Evolutionary conservation across 139 green algal genomes (phyloP), one percentile per base, ranked within the genome.

Genomic region (Microglena sp.): DNA sequence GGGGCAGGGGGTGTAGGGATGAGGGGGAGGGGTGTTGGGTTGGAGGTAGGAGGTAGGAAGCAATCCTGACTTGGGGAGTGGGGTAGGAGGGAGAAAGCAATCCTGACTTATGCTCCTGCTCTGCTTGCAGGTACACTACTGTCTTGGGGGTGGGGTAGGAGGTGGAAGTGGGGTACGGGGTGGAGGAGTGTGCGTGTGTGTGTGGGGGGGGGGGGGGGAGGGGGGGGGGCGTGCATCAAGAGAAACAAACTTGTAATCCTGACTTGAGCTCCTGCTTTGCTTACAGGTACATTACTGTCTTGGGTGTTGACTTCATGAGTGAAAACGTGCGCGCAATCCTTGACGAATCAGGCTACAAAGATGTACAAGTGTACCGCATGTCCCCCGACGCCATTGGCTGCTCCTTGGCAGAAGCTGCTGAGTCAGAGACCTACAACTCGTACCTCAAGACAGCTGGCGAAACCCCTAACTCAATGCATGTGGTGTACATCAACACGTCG

Each of bases 401-500:
- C 82, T 95, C 91, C 0, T 80, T 99, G 61, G 94, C 93, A 26
- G 93, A 97, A 64, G 93, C 93, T 1, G 93, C 93, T 3, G 83
- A 96, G 71, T 83, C 68, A 34, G 36, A 65, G 0, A 33, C 61
- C 1, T 99, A 99, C 77, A 26, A 11, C 6, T n/a, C 21, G 21
- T 87, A 81, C 62, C 72, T 87, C 34, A 28, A 26, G 21, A 64
- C 78, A 53, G 80, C 77, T 21, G 68, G 55, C 0, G 31, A 27
- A 2, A 82, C 72, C 5, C 78, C 79, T 22, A 73, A 72, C 64
- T 86, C 82, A 15, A 55, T 97, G 66, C 92, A 97, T 67, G 90
- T 97, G 26, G 84, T 98, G 18, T 99, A 99, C 86, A 99, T 99
- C 84, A 99, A 99, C 81, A 99, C 93, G 11, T 90, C 79, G 33